phyloP scores from a whole-genome alignment of 2,329 filamentous ascomycete species.

The Madurella mycetomatis region DNA sequence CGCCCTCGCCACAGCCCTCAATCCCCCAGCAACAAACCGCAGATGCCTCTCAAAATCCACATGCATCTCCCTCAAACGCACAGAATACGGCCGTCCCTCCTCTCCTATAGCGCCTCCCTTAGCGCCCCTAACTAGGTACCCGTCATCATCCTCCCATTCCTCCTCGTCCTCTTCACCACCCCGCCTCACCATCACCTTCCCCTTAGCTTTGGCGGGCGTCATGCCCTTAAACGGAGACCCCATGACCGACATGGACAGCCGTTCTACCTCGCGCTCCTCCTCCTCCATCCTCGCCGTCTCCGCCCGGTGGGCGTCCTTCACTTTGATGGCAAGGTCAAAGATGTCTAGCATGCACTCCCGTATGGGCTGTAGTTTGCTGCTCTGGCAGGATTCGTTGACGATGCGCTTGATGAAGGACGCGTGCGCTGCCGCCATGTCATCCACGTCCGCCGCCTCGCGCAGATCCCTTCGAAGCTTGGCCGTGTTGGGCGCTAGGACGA shows the following conservation, averaged over 20 bases:
- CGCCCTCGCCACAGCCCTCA: conserved; percentile 71
- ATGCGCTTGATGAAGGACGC: conserved; percentile 58
- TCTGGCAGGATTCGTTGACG: conserved; percentile 65
- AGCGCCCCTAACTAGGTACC: conserved; percentile 21
- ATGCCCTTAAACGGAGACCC: conserved; percentile 5
- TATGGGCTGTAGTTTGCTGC: conserved; percentile 64
- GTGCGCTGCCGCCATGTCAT: conserved; percentile 74
- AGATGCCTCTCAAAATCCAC: conserved; percentile 61
- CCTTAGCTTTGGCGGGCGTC: conserved; percentile 14
- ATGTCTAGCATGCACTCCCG: conserved; percentile 68
- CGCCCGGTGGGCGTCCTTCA: conserved; percentile 55
- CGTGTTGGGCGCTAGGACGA: conserved; percentile 62
- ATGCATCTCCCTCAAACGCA: conserved; percentile 53
- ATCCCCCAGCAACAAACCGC: conserved; percentile 65
- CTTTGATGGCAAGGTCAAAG: conserved; percentile 67
- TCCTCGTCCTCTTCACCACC: conserved; percentile 29
- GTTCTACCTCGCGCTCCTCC: conserved; percentile 37
- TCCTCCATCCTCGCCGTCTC: conserved; percentile 36
- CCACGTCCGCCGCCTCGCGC: conserved; percentile 63
- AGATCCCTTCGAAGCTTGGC: conserved; percentile 55
- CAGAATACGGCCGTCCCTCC: conserved; percentile 41
- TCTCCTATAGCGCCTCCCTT: not conserved
- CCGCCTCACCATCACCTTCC: conserved; percentile 24
- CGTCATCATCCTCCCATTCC: conserved; percentile 19
- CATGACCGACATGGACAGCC: conserved; percentile 32